Conservation (phyloP, 2,329 filamentous ascomycete species). For the Arachnopeziza araneosa region DNA sequence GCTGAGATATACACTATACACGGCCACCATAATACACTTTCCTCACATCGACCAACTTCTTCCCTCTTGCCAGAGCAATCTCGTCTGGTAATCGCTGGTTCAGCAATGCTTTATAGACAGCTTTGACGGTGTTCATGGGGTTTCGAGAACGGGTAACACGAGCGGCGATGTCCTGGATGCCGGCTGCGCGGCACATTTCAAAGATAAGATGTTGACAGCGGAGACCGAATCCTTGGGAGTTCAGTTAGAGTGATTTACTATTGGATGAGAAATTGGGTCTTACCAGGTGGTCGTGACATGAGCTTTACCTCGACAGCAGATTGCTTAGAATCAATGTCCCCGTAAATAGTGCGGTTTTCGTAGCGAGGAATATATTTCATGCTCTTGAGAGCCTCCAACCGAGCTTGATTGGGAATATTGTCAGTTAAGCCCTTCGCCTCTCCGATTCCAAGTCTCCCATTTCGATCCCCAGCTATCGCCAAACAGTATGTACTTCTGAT, state of each 20-base stretch:
- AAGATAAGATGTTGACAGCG: slow-evolving; percentile 88
- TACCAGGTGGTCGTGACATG: slow-evolving; percentile 81
- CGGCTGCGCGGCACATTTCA: slow-evolving; percentile 83
- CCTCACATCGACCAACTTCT: slow-evolving; percentile 91
- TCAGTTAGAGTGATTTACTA: slow-evolving; percentile 5
- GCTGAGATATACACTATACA: slow-evolving; percentile 20
- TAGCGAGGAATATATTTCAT: slow-evolving; percentile 91
- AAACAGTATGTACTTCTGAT: slow-evolving; percentile 71
- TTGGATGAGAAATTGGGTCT: slow-evolving; percentile 23
- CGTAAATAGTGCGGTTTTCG: slow-evolving; percentile 87
- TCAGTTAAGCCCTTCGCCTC: slow-evolving; percentile 81
- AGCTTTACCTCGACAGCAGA: slow-evolving; percentile 83
- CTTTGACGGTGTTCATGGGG: slow-evolving; percentile 97
- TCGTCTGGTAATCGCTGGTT: slow-evolving; percentile 84
- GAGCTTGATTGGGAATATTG: slow-evolving; percentile 61
- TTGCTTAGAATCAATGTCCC: slow-evolving; percentile 76
- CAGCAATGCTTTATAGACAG: slow-evolving; percentile 74
- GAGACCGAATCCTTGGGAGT: slow-evolving; percentile 74
- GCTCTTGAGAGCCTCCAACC: slow-evolving; percentile 78
- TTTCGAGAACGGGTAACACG: slow-evolving; percentile 81
- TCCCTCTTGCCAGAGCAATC: slow-evolving; percentile 81
- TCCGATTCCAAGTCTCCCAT: slow-evolving; percentile 82
- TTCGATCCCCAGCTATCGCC: slow-evolving; percentile 77
- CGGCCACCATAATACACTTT: slow-evolving; percentile 92
- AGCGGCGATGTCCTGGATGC: slow-evolving; percentile 82